These are phyloP conservation scores for Hemerocallis citrina DNA, from an alignment of 106 monocot species.

Conservation along the genomic window DNA sequence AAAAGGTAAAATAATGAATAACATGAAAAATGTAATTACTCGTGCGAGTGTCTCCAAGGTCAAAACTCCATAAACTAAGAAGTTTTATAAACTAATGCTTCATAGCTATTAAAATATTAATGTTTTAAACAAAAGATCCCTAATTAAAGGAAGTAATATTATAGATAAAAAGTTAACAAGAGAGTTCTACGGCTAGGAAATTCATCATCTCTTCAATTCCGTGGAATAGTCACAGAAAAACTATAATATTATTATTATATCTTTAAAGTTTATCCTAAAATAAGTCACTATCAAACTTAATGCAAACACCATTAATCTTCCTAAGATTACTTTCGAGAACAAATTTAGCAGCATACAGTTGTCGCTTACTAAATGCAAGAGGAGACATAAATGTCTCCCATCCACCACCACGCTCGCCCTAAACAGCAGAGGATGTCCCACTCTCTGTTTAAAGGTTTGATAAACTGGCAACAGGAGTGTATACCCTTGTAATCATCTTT, in stretches of 20 bases:
- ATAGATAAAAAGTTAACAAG: no score
- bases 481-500: no score
- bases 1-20: background rate
- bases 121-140: background rate
- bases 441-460: no score
- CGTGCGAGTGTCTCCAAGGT: background rate
- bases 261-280: no score
- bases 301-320: background rate
- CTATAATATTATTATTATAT: no score
- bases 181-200: background rate
- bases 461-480: no score
- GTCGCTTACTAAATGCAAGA: background rate
- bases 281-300: no score
- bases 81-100: background rate
- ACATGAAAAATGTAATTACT: background rate
- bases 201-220: background rate
- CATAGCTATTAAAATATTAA: no score
- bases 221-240: background rate
- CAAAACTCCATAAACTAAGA: background rate
- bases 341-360: no score
- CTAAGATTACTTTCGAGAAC: background rate
- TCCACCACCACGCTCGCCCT: background rate
- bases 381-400: background rate
- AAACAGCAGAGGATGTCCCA: no score
- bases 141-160: background rate